Conservation (phyloP, 495 filamentous ascomycete genomes). For the Neurospora cerealis region DNA sequence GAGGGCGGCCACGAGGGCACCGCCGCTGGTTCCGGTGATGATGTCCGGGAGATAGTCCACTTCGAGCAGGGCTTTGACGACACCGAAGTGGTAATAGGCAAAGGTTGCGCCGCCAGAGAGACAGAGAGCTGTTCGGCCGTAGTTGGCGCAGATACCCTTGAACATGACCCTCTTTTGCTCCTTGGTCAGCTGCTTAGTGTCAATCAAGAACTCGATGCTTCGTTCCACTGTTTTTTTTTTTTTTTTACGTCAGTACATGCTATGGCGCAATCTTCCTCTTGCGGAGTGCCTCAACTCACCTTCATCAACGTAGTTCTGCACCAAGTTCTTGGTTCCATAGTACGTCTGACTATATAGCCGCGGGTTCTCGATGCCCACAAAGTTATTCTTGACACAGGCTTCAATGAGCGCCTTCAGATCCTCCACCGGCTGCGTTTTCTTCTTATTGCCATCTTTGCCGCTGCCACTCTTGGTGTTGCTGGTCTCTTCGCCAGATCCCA, state of each 20-base stretch:
- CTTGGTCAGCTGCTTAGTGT: conserved; percentile 51
- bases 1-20: conserved; percentile 81
- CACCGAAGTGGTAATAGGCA: conserved; percentile 94
- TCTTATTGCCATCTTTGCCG: conserved; percentile 12
- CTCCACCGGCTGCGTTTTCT: conserved; percentile 43
- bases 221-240: conserved; percentile 35
- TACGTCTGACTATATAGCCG: conserved; percentile 92
- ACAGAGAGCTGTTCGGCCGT: conserved; percentile 84
- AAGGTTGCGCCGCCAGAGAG: conserved; percentile 91
- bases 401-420: conserved; percentile 69
- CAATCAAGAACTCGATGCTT: conserved; percentile 55
- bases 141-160: conserved; percentile 83
- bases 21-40: conserved; percentile 91
- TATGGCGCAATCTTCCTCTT: conserved; percentile 8
- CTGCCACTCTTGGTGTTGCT: conserved; percentile 14
- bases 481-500: conserved; percentile 12
- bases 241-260: conserved; percentile 7
- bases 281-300: conserved; percentile 25
- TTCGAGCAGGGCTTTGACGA: conserved; percentile 83
- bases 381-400: conserved; percentile 94
- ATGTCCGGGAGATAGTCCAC: conserved; percentile 80
- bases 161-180: conserved; percentile 77
- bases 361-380: conserved; percentile 90
- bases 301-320: conserved; percentile 85
- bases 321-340: conserved; percentile 86